Evolutionary conservation across 352 stramenopile genomes (phyloP).

Genomic region (Phytophthora fragariae): DNA sequence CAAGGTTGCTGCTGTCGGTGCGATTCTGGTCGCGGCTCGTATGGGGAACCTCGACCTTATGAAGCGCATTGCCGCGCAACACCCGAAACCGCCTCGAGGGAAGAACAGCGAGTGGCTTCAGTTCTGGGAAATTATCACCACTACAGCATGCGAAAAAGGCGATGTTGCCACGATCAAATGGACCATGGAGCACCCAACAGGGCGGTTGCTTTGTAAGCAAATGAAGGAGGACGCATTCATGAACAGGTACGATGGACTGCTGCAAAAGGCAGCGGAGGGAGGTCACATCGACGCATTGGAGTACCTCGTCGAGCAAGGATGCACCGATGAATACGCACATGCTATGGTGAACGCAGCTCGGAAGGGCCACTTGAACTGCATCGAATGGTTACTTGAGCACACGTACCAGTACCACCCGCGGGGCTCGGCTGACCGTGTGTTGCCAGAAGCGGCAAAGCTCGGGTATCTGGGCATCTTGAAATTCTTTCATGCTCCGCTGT

Average conservation of each 20-base stretch:
- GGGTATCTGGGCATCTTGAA: slow-evolving; percentile 7
- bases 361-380: slow-evolving; percentile 4
- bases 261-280: background rate
- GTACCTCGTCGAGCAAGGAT: slow-evolving; percentile 9
- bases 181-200: slow-evolving; percentile 20
- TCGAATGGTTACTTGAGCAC: slow-evolving; percentile 4
- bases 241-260: background rate
- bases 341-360: slow-evolving; percentile 1
- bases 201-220: background rate
- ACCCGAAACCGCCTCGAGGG: background rate
- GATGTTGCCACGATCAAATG: slow-evolving; percentile 7
- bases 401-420: slow-evolving; percentile 4
- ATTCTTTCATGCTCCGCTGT: background rate
- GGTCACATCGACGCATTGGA: slow-evolving; percentile 5
- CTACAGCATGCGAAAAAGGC: background rate
- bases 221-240: slow-evolving; percentile 5
- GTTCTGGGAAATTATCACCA: background rate
- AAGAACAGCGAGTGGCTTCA: background rate
- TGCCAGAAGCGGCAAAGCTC: slow-evolving; percentile 2
- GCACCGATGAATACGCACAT: slow-evolving; percentile 6
- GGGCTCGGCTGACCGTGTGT: background rate
- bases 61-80: background rate
- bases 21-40: background rate
- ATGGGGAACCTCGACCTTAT: background rate
- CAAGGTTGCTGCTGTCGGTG: background rate